Evolutionary conservation across 2,329 filamentous ascomycete species (phyloP).

Genomic region (Coleophoma cylindrospora): DNA sequence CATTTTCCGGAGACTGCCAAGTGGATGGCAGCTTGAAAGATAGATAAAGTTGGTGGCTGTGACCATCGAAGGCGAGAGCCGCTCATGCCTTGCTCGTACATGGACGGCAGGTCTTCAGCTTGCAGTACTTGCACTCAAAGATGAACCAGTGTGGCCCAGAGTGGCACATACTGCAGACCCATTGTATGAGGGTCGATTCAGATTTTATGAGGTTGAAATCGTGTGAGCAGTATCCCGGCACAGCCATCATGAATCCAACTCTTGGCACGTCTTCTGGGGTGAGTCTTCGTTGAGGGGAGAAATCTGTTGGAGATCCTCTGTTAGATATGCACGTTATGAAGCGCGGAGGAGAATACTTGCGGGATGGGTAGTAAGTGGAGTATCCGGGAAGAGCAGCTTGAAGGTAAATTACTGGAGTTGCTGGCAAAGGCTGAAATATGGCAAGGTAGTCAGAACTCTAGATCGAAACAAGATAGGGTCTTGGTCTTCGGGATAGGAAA

Average conservation of each 20-base stretch:
- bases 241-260: conserved; percentile 35
- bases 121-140: conserved; percentile 65
- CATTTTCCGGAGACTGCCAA: background rate
- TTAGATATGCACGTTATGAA: too few species aligned
- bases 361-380: too few species aligned
- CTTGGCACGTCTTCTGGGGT: too few species aligned
- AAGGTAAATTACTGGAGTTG: too few species aligned
- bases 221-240: conserved; percentile 55
- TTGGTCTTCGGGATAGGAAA: too few species aligned
- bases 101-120: conserved; percentile 56
- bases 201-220: conserved; percentile 63
- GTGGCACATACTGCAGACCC: conserved; percentile 60
- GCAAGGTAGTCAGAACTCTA: too few species aligned
- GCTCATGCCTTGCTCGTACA: conserved; percentile 34
- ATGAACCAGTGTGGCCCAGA: conserved; percentile 64
- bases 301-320: too few species aligned
- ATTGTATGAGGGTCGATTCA: conserved; percentile 59
- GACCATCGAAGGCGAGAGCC: background rate
- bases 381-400: too few species aligned
- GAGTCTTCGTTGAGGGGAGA: too few species aligned
- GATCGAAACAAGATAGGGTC: too few species aligned
- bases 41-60: background rate
- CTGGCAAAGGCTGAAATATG: too few species aligned
- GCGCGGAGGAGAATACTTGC: too few species aligned
- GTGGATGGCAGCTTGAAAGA: background rate